Percentiles rank a stretch among this genome's conserved stretches.
These are phyloP conservation scores for Pythium phragmiticola DNA, from an alignment of 352 stramenopile species.

Conservation along the genomic window DNA sequence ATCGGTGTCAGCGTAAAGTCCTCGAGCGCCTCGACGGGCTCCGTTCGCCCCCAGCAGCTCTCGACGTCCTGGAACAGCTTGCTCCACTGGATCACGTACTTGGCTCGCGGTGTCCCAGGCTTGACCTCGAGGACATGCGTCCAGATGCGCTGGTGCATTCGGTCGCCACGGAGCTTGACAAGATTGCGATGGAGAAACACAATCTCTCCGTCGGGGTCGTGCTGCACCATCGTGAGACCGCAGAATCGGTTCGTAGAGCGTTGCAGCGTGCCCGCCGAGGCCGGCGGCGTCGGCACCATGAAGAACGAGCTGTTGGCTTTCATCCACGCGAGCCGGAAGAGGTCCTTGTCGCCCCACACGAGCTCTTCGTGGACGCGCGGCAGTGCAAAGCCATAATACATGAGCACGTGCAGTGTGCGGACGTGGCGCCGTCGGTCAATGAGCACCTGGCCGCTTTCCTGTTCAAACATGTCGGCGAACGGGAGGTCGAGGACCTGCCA, in stretches of 20 bases:
- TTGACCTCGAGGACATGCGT: slow-evolving; percentile 37
- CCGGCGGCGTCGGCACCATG: slow-evolving; percentile 27
- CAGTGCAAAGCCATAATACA: slow-evolving; percentile 59
- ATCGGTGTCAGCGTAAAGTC: slow-evolving; percentile 9
- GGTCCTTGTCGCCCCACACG: slow-evolving; percentile 72
- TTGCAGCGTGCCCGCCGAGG: slow-evolving; percentile 41
- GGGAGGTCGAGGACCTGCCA: slow-evolving; percentile 63
- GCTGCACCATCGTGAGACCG: slow-evolving; percentile 43
- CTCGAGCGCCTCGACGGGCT: not conserved
- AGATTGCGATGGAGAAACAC: slow-evolving; percentile 24
- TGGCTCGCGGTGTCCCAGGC: slow-evolving; percentile 28
- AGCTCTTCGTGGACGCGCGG: slow-evolving; percentile 46
- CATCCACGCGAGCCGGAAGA: slow-evolving; percentile 61
- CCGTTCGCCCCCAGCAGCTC: slow-evolving; percentile 5
- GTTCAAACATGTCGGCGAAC: slow-evolving; percentile 72
- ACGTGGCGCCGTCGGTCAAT: slow-evolving; percentile 49
- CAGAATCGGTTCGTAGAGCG: slow-evolving; percentile 61
- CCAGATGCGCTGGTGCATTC: slow-evolving; percentile 39
- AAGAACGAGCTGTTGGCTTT: slow-evolving; percentile 31
- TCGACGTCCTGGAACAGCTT: slow-evolving; percentile 30
- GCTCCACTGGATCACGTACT: slow-evolving; percentile 12
- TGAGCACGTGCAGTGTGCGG: slow-evolving; percentile 54
- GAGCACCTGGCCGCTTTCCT: slow-evolving; percentile 76
- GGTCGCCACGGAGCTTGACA: slow-evolving; percentile 27
- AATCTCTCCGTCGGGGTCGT: slow-evolving; percentile 23